Evolutionary conservation across 2,329 filamentous ascomycete genomes (phyloP), one percentile per base, ranked within the genome.

Genomic region (Neopestalotiopsis clavispora): DNA sequence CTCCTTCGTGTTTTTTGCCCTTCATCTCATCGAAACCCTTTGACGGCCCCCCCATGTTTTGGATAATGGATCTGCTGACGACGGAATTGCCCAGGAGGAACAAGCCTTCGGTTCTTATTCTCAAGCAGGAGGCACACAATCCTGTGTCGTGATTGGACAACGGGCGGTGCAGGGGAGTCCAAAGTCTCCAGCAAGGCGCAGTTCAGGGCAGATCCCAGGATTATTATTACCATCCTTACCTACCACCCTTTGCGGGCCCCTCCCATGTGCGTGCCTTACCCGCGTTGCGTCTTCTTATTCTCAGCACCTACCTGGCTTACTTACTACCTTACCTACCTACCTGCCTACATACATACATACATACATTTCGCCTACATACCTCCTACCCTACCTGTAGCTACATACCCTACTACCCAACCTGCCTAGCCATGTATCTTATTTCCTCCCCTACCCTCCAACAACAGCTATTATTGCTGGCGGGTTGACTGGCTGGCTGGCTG

Each of bases 141-240:
- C 59, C 30, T 40, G 34, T 30, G 17, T 62, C n/a, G 42, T 57
- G 42, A 56, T 34, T 66, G 42, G 42, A 66, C 59, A 40, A 40
- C 13, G 14, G 6, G 17, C 17, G 28, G 30, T 10, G 38, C 62
- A 65, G 34, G 60, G 62, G 23, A 65, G 20, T 23, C 40, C 62
- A 38, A 65, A 20, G 20, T 42, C 32, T 30, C 32, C 32, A 62
- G 59, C 61, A 45, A 66, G 63, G 63, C 40, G n/a, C 32, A 34
- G 63, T n/a, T 66, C 63, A 66, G 63, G 34, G n/a, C 28, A 65
- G 63, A 66, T 66, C 63, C 63, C 34, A 28, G 45, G 52, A 52
- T 52, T 52, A 52, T 52, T 52, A 52, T 52, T 52, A 52, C 45
- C 45, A 52, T 52, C 45, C 45, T n/a, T 52, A 66, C 34, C 49